phyloP scores from a whole-genome alignment of 2,329 filamentous ascomycete species.

The Neonectria punicea region DNA sequence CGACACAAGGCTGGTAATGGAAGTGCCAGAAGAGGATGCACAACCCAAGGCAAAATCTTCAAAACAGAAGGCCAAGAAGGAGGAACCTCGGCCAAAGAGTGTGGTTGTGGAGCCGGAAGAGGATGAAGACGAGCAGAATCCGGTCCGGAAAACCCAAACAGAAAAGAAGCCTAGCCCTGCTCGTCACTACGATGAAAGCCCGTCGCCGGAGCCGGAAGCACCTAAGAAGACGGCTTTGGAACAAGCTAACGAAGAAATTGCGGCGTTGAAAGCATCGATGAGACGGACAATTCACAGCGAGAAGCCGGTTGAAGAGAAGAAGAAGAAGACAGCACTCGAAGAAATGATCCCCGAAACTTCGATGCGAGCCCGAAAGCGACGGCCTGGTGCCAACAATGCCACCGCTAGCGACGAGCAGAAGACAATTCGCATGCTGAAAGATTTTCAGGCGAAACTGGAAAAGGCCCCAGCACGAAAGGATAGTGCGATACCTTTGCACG shows the following conservation, averaged over 20 bases:
- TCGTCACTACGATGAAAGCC: conserved; percentile 28
- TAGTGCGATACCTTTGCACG: conserved; percentile 18
- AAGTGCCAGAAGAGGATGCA: conserved; percentile 52
- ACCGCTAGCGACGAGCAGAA: conserved; percentile 68
- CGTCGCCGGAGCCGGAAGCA: conserved; percentile 42
- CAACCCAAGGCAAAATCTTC: conserved; percentile 40
- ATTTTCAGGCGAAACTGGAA: conserved; percentile 83
- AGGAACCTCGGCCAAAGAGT: conserved; percentile 33
- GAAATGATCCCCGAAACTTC: conserved; percentile 79
- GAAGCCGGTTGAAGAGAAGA: conserved; percentile 63
- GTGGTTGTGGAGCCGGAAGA: conserved; percentile 29
- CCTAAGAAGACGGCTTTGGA: conserved; percentile 67
- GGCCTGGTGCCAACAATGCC: conserved; percentile 64
- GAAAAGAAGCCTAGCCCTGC: conserved; percentile 28
- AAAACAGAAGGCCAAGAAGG: conserved; percentile 44
- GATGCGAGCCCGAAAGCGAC: conserved; percentile 75
- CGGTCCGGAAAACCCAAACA: conserved; percentile 17
- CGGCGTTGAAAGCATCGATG: conserved; percentile 84
- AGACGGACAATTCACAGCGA: conserved; percentile 68
- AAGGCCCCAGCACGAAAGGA: conserved; percentile 56
- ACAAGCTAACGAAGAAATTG: conserved; percentile 81
- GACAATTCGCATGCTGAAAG: conserved; percentile 76
- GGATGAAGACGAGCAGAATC: conserved; percentile 22
- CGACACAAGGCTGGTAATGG: conserved; percentile 77
- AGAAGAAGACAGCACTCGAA: conserved; percentile 75